These are phyloP conservation scores for Escovopsis sp. DNA, from an alignment of 2,329 filamentous ascomycete genomes.

Conservation along the genomic window DNA sequence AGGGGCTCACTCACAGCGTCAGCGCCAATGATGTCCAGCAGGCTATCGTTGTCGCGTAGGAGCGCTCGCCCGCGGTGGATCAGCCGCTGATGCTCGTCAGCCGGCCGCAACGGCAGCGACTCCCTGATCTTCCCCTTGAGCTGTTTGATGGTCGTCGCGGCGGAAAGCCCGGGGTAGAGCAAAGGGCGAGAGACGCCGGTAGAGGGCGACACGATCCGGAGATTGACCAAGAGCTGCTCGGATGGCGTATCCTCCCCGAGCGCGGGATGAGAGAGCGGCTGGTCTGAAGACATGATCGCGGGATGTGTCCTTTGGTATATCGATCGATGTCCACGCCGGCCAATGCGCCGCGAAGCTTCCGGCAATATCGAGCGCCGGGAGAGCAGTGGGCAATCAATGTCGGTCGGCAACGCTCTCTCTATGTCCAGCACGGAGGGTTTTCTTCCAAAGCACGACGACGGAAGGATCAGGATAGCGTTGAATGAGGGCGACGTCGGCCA, in stretches of 20 bases:
- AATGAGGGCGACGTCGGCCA: too few species aligned
- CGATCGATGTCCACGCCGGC: too few species aligned
- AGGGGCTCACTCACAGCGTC: conserved; percentile 28
- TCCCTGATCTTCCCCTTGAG: conserved; percentile 45
- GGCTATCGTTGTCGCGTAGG: conserved; percentile 36
- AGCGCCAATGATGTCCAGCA: conserved; percentile 42
- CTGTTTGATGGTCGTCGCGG: conserved; percentile 38
- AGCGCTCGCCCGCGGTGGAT: conserved; percentile 47
- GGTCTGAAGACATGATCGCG: conserved; percentile 25
- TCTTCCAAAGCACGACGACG: too few species aligned
- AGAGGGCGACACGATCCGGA: conserved; percentile 46
- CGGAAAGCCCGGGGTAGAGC: conserved; percentile 32
- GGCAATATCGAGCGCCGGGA: too few species aligned
- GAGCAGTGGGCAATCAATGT: too few species aligned
- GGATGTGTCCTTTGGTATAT: too few species aligned
- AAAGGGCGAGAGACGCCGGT: conserved; percentile 36
- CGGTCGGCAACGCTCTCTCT: too few species aligned
- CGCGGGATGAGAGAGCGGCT: conserved; percentile 9
- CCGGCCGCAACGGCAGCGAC: conserved; percentile 31
- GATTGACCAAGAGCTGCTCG: conserved; percentile 31
- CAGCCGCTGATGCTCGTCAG: conserved; percentile 41
- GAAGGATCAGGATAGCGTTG: too few species aligned
- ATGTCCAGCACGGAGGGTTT: too few species aligned
- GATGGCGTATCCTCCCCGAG: conserved; percentile 10
- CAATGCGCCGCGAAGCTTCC: too few species aligned